Conservation (phyloP, 2,329 filamentous ascomycete species). For the Ceratocystis cubensis region DNA sequence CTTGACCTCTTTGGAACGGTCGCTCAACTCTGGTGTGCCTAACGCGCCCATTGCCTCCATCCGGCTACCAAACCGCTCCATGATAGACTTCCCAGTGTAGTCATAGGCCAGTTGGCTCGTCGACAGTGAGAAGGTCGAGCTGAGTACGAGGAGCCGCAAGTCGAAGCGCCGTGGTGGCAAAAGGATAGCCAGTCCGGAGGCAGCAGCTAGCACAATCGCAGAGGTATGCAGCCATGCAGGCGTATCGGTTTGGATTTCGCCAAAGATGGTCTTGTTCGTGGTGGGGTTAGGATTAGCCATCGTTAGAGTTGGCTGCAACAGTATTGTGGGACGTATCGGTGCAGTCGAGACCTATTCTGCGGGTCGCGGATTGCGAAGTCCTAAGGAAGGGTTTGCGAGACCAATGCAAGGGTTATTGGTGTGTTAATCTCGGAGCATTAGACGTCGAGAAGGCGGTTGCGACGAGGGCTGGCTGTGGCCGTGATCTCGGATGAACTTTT, state of each 20-base stretch:
- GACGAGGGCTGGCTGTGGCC: background rate
- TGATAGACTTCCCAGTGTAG: constrained; percentile 43
- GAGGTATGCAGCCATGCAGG: constrained; percentile 35
- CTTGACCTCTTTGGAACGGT: constrained; percentile 39
- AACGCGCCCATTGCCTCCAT: constrained; percentile 29
- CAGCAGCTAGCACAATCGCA: constrained; percentile 36
- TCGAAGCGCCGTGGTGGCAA: constrained; percentile 42
- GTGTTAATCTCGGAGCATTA: background rate
- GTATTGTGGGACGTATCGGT: background rate
- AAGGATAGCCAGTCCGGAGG: constrained; percentile 37
- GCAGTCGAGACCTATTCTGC: background rate
- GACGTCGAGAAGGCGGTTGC: background rate
- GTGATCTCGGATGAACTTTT: background rate
- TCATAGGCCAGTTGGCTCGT: constrained; percentile 45
- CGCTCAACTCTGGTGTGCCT: constrained; percentile 41
- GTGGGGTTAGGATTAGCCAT: background rate
- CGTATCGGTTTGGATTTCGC: constrained; percentile 21
- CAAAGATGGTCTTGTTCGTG: constrained; percentile 2
- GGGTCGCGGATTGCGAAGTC: background rate
- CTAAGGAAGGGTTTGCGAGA: background rate
- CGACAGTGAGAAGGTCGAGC: constrained; percentile 38
- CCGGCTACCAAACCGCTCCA: constrained; percentile 35
- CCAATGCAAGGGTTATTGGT: background rate
- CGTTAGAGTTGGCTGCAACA: background rate
- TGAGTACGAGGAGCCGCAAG: constrained; percentile 39